These are phyloP conservation scores for Suhomyces bolitotheri DNA, from an alignment of 1,139 yeast genomes.

Conservation along the genomic window DNA sequence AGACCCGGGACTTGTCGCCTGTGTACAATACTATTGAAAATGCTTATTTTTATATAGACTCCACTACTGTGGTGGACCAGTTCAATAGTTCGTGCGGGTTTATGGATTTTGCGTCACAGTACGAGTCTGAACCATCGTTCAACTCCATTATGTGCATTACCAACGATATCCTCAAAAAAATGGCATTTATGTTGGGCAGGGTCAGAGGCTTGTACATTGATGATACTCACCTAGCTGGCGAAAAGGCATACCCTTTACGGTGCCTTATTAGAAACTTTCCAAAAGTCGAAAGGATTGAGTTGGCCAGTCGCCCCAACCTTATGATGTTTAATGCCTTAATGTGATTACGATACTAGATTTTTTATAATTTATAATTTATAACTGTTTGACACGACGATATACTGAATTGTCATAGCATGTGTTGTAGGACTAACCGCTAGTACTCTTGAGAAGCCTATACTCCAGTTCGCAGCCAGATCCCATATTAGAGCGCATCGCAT, in stretches of 20 bases:
- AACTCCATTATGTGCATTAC: constrained; percentile 35
- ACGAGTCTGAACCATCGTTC: constrained; percentile 20
- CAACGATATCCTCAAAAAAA: constrained; percentile 38
- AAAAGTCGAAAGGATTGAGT: constrained; percentile 33
- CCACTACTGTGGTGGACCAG: constrained; percentile 21
- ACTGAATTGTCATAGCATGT: too few species aligned
- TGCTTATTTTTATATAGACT: constrained; percentile 40
- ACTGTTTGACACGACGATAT: too few species aligned
- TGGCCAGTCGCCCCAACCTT: constrained; percentile 24
- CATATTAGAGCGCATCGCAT: too few species aligned
- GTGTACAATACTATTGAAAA: constrained; percentile 21
- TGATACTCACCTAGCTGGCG: constrained; percentile 35
- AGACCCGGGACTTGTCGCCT: constrained; percentile 11
- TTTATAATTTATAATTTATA: too few species aligned
- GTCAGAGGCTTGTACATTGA: constrained; percentile 38
- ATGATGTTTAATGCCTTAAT: constrained; percentile 6
- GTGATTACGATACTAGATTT: constrained; percentile 1
- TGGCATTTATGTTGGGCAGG: constrained; percentile 35
- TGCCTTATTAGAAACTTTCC: constrained; percentile 37
- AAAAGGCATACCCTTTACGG: constrained; percentile 33
- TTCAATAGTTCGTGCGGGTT: background rate
- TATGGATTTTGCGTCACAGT: constrained; percentile 7
- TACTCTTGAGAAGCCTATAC: too few species aligned
- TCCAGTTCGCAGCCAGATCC: too few species aligned
- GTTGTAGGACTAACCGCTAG: too few species aligned